Base-by-base conservation (phyloP, 1,139 yeast species). In the Hemisphaericaspora subhashii region DNA sequence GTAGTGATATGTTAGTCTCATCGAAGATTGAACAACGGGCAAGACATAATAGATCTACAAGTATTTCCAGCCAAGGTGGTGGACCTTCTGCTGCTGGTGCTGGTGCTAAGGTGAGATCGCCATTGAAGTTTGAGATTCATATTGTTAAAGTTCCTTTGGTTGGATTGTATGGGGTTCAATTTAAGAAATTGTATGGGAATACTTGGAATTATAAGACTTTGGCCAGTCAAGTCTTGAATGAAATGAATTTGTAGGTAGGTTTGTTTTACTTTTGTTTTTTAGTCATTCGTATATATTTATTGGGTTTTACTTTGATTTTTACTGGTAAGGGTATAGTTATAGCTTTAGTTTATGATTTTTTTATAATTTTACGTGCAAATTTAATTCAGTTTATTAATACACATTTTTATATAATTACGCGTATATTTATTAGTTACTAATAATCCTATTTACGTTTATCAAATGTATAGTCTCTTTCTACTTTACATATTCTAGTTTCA, bases 141-240 rank as follows among this genome's bases (percentile, higher is more conserved):
- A 83, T 92, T 49, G 98, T 90, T 35, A 88, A 88, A 59, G 95
- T 92, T 39, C 96, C 97, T 33, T 72, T 92, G 49, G 86, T 90
- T 42, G 89, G 95, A 10, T 72, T 92, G 46, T 89, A 86, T 50
- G 98, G 98, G 60, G 92, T 92, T 38, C 97, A 90, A 61, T 89
- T 92, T 68, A 92, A 90, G 71, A 90, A 90, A 60, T 75, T 90
- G 32, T 76, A 86, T 43, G 98, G 98, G 53, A 89, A 92, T 60
- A 87, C 97, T 2, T 90, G 98, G 98, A 80, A 86, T 64, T 90
- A 90, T 65, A 90, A 90, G 67, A 83, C 89, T n/a, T 70, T 90
- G 59, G 98, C 97, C 3, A 83, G 94, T 43, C 88, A 83, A 60
- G 84, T 90, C 35, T 75, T 90, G 63, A 77, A 78, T 45, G 92